Percentiles rank a stretch among this genome's conserved stretches.
Evolutionary conservation across 2,329 filamentous ascomycete species (phyloP).

Genomic region (Verticillium tricorpus): DNA sequence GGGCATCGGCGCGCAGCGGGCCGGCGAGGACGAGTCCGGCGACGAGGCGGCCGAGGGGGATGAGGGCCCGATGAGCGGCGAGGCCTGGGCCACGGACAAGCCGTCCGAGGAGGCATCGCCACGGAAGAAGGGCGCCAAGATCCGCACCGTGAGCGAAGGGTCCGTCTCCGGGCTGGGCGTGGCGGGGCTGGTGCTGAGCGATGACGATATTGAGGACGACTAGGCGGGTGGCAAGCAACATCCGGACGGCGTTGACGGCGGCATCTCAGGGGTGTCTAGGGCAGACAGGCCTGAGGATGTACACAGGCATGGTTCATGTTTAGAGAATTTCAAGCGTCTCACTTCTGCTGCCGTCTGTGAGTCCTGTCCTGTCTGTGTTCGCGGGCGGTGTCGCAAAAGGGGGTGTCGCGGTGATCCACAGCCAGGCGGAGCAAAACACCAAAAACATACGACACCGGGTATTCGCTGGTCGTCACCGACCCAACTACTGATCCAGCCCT

Average conservation of each 20-base stretch:
- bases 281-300: no score
- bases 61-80: constrained; percentile 26
- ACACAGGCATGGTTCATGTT: no score
- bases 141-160: constrained; percentile 26
- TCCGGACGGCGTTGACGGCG: not conserved
- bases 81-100: constrained; percentile 59
- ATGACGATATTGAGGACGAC: constrained; percentile 78
- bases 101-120: constrained; percentile 50
- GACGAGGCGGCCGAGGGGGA: constrained; percentile 39
- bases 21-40: constrained; percentile 40
- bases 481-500: no score
- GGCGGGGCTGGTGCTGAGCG: constrained; percentile 68
- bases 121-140: constrained; percentile 38
- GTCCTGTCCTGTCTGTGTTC: no score
- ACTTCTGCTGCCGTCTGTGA: no score
- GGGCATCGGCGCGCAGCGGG: constrained; percentile 43
- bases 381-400: no score
- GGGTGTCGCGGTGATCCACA: no score
- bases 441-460: not conserved
- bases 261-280: not conserved
- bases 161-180: constrained; percentile 41
- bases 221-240: not conserved
- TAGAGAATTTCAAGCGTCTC: no score
- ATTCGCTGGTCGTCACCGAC: no score
- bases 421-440: no score